A percentile compares a stretch with the other conserved stretches of the same genome.
Evolutionary conservation across 1,139 yeast species (phyloP).

Genomic region (Blastobotrys persicus): DNA sequence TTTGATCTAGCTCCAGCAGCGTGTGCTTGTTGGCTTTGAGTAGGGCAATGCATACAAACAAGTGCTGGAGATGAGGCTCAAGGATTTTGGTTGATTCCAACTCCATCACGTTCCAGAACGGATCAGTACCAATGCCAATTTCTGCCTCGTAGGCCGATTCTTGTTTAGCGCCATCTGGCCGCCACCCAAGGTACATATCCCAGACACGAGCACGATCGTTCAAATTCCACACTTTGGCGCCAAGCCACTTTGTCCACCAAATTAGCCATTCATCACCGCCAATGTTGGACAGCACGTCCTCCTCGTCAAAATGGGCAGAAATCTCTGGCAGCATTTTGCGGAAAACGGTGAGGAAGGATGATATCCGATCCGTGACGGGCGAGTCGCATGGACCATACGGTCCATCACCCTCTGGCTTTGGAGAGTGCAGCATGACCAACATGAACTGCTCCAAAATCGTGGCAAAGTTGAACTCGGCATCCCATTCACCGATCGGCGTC

Average conservation of each 20-base stretch:
- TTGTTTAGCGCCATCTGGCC: constrained; percentile 41
- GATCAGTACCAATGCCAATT: constrained; percentile 32
- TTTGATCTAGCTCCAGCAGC: constrained; percentile 81
- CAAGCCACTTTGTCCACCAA: constrained; percentile 94
- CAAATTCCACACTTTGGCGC: constrained; percentile 83
- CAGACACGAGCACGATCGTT: constrained; percentile 83
- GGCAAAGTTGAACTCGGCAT: constrained; percentile 16
- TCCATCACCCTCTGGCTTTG: constrained; percentile 39
- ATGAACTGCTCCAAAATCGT: constrained; percentile 68
- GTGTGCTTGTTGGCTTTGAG: constrained; percentile 76
- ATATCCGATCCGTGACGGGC: constrained; percentile 57
- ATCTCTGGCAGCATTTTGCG: constrained; percentile 71
- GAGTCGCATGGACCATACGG: constrained; percentile 35
- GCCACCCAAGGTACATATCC: constrained; percentile 85
- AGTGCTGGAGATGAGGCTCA: constrained; percentile 75
- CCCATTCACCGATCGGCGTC: constrained; percentile 22
- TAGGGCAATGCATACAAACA: constrained; percentile 75
- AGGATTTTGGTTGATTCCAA: constrained; percentile 42
- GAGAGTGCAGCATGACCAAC: constrained; percentile 71
- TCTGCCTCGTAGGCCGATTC: constrained; percentile 15
- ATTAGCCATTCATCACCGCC: constrained; percentile 85
- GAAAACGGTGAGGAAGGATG: constrained; percentile 67
- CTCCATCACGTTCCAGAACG: constrained; percentile 36
- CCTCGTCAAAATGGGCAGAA: constrained; percentile 74
- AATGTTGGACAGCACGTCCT: constrained; percentile 60